Evolutionary conservation across 2,329 filamentous ascomycete genomes (phyloP).

Genomic region (Alternaria gaisen): DNA sequence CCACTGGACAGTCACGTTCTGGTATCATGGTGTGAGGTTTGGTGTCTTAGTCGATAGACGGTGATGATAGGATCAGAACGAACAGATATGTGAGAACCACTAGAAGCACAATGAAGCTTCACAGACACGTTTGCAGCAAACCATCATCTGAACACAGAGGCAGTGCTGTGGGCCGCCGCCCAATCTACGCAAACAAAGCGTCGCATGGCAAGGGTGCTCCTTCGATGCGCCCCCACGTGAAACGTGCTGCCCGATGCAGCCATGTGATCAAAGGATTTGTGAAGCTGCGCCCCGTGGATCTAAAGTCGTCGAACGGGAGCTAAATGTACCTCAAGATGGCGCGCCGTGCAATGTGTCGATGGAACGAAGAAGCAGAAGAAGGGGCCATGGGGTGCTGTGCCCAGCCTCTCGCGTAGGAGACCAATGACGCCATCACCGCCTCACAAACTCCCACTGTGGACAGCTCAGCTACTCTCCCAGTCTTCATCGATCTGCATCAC

Average conservation of each 20-base stretch:
- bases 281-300: neutral
- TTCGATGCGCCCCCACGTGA: constrained; percentile 8
- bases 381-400: neutral
- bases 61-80: neutral
- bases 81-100: neutral
- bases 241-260: constrained; percentile 12
- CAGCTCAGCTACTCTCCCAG: neutral
- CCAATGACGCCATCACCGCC: constrained; percentile 3
- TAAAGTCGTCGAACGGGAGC: neutral
- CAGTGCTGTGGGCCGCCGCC: constrained; percentile 9
- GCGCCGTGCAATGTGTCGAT: neutral
- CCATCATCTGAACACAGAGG: neutral
- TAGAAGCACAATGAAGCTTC: neutral
- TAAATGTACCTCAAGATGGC: neutral
- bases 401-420: neutral
- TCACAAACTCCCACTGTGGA: neutral
- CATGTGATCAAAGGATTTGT: constrained; percentile 8
- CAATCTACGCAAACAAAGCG: constrained; percentile 27
- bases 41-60: neutral
- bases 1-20: constrained; percentile 22
- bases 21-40: constrained; percentile 21
- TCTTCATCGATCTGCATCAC: neutral
- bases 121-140: constrained; percentile 12
- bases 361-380: neutral
- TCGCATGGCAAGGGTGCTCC: constrained; percentile 15